Evolutionary conservation across 1,284 basidiomycete species (phyloP).

Genomic region (Paramarasmius palmivorus): DNA sequence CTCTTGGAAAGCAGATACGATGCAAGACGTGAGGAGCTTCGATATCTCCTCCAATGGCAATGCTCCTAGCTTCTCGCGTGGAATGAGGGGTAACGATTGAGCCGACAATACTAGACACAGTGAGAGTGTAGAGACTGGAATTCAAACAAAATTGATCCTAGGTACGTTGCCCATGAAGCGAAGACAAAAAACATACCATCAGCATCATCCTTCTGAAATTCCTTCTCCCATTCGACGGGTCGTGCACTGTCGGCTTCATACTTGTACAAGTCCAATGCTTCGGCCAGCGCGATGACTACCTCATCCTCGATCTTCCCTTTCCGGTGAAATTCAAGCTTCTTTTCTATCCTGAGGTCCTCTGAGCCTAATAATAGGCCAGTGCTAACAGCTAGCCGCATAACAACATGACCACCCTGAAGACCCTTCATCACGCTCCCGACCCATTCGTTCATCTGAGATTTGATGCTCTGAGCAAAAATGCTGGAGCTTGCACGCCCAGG

Average conservation of each 20-base stretch:
- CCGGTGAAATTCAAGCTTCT: conserved; percentile 24
- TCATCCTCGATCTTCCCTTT: conserved; percentile 59
- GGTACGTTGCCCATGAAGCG: too few relatives aligned
- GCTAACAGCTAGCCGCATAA: conserved; percentile 58
- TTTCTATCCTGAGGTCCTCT: conserved; percentile 46
- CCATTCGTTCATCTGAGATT: conserved; percentile 51
- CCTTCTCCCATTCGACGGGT: conserved; percentile 59
- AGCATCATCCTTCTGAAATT: conserved; percentile 46
- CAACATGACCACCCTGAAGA: conserved; percentile 59
- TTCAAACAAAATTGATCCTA: conserved; percentile 2
- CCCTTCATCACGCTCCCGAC: conserved; percentile 57
- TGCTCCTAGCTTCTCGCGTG: conserved; percentile 51
- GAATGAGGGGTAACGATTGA: conserved; percentile 55
- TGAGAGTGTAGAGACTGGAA: conserved; percentile 25
- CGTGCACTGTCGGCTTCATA: conserved; percentile 22
- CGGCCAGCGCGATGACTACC: conserved; percentile 65
- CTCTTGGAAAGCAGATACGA: conserved; percentile 50
- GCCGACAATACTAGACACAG: conserved; percentile 50
- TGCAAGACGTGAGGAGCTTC: conserved; percentile 37
- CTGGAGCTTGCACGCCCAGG: conserved; percentile 24
- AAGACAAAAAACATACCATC: neutral
- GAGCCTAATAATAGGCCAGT: conserved; percentile 66
- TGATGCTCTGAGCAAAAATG: conserved; percentile 46
- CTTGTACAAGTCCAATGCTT: conserved; percentile 64
- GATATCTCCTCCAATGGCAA: conserved; percentile 53